These are phyloP conservation scores for Saccharomycopsis babjevae DNA, from an alignment of 805 yeast genomes.

Conservation along the genomic window DNA sequence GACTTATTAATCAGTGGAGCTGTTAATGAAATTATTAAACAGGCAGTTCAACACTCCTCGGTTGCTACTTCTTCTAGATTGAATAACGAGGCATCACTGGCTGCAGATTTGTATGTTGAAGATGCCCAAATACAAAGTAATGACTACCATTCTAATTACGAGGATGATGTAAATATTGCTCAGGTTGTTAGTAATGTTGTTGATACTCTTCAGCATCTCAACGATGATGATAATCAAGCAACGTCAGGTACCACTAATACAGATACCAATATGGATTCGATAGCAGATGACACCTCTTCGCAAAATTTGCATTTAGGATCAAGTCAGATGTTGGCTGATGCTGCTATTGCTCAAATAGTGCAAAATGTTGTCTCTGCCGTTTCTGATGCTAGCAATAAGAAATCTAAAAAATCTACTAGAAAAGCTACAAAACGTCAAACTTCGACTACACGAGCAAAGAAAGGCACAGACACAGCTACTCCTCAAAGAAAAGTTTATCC, in stretches of 20 bases:
- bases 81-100: background rate
- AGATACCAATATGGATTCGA: background rate
- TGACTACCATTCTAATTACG: background rate
- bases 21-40: conserved; percentile 11
- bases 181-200: background rate
- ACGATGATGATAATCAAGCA: background rate
- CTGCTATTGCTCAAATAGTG: conserved; percentile 17
- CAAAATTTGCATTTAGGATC: background rate
- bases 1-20: conserved; percentile 12
- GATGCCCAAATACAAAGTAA: background rate
- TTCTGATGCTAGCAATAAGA: background rate
- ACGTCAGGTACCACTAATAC: background rate
- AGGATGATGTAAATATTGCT: background rate
- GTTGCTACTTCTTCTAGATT: conserved; percentile 3
- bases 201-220: background rate
- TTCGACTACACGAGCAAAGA: background rate
- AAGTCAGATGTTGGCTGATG: conserved; percentile 6
- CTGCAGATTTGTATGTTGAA: background rate
- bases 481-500: background rate
- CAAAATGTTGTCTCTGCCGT: conserved; percentile 12
- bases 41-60: background rate
- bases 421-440: background rate
- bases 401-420: background rate
- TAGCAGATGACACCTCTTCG: background rate
- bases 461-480: background rate